phyloP scores from a whole-genome alignment of 192 early-diverging fungal genomes.

The Haplosporangium gracile region DNA sequence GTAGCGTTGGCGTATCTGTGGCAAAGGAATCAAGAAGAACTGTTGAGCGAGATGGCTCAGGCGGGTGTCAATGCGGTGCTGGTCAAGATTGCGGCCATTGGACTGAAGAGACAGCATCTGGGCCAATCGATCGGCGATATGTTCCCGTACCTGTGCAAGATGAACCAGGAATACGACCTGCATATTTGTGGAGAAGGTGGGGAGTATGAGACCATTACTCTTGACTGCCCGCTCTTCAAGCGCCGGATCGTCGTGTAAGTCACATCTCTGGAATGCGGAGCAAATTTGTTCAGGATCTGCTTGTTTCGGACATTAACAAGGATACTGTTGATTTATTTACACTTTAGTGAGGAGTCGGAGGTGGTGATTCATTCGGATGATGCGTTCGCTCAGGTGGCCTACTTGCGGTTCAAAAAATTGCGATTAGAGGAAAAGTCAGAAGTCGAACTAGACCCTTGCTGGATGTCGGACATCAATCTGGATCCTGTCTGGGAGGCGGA shows the following conservation, averaged over 20 bases:
- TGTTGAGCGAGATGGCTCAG: conserved; percentile 90
- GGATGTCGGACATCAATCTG: conserved; percentile 43
- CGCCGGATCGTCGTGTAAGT: conserved; percentile 85
- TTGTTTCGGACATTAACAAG: not conserved
- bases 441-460: conserved; percentile 42
- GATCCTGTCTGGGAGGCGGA: conserved; percentile 44
- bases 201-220: conserved; percentile 94
- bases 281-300: not conserved
- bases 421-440: conserved; percentile 76
- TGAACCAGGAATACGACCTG: conserved; percentile 83
- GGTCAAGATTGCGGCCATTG: conserved; percentile 94
- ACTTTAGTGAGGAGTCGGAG: conserved; percentile 76
- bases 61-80: conserved; percentile 84
- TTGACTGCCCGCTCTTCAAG: conserved; percentile 94
- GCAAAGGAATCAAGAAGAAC: conserved; percentile 86
- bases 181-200: conserved; percentile 98
- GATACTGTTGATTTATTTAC: not conserved
- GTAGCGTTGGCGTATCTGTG: conserved; percentile 90
- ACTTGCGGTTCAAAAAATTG: conserved; percentile 78
- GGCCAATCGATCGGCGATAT: conserved; percentile 85
- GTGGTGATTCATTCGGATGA: conserved; percentile 85
- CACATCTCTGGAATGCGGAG: not conserved
- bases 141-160: conserved; percentile 76
- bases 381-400: conserved; percentile 85
- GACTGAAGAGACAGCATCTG: conserved; percentile 78